Evolutionary conservation across 345 rosid genomes (phyloP).

Genomic region (Rhodamnia rubescens): DNA sequence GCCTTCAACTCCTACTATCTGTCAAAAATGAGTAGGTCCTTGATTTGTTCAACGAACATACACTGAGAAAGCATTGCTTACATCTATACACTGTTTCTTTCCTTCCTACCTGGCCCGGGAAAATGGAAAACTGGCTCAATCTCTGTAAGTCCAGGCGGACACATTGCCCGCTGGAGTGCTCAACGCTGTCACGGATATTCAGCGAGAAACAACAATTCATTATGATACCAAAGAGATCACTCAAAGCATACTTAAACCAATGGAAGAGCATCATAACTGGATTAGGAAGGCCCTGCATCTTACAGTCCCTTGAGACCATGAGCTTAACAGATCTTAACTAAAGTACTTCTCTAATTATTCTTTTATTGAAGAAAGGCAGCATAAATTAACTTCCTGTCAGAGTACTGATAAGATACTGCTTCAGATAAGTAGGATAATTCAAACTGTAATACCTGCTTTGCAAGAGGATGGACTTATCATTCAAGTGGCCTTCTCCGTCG

Average conservation of each 20-base stretch:
- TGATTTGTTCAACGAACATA: neutral
- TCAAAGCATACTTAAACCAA: neutral
- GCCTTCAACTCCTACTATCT: slow-evolving; percentile 90
- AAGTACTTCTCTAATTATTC: neutral
- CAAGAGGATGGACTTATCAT: slow-evolving; percentile 73
- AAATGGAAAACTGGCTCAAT: slow-evolving; percentile 59
- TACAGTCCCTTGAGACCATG: neutral
- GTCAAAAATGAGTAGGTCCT: slow-evolving; percentile 7
- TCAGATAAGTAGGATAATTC: neutral
- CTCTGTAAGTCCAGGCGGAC: slow-evolving; percentile 73
- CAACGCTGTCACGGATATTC: slow-evolving; percentile 31
- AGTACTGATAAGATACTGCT: neutral
- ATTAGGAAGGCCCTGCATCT: neutral
- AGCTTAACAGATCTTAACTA: neutral
- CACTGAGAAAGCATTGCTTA: neutral
- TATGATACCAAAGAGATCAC: neutral
- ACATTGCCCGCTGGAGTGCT: slow-evolving; percentile 74
- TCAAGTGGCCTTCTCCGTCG: slow-evolving; percentile 90
- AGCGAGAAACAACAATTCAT: neutral
- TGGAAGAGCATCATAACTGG: neutral
- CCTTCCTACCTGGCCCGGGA: slow-evolving; percentile 85
- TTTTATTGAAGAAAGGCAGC: neutral
- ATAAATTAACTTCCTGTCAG: neutral
- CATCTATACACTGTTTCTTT: neutral
- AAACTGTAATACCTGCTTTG: slow-evolving; percentile 65